phyloP scores from a whole-genome alignment of 2,329 filamentous ascomycete genomes.

The Nemania sp. region DNA sequence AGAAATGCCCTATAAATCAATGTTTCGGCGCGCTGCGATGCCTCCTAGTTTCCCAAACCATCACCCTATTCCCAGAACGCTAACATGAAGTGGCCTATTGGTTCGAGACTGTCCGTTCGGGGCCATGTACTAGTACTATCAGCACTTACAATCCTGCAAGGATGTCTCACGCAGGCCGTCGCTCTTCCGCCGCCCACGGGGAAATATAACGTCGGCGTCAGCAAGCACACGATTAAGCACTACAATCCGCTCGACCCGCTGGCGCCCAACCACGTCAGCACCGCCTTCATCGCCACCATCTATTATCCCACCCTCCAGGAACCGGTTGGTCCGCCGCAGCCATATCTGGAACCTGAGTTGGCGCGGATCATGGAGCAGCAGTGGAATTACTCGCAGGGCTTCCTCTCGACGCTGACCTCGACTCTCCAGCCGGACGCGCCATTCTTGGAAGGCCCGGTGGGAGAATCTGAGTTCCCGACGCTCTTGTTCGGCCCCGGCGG shows the following conservation, averaged over 20 bases:
- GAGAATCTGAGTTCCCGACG: constrained; percentile 29
- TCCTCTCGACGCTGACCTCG: constrained; percentile 41
- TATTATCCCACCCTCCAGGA: constrained; percentile 44
- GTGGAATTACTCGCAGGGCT: constrained; percentile 38
- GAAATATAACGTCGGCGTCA: background rate
- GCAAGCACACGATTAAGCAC: constrained; percentile 1
- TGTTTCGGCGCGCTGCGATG: background rate
- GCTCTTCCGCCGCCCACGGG: background rate
- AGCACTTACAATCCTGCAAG: background rate
- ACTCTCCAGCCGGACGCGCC: constrained; percentile 32
- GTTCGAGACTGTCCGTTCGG: background rate
- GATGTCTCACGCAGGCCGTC: background rate
- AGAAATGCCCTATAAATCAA: background rate
- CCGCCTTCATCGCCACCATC: constrained; percentile 44
- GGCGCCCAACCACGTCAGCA: constrained; percentile 45
- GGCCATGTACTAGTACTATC: background rate
- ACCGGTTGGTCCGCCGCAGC: constrained; percentile 27
- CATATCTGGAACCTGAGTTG: constrained; percentile 43
- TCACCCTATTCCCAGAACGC: background rate
- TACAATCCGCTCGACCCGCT: constrained; percentile 16
- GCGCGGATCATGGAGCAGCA: constrained; percentile 37
- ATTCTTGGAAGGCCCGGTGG: background rate
- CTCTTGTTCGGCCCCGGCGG: constrained; percentile 38
- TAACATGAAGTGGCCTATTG: background rate
- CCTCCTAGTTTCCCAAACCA: background rate